Percentiles rank a stretch among this genome's conserved stretches.
Conservation (phyloP, 2,329 filamentous ascomycete species). For the Penicillium sp. region DNA sequence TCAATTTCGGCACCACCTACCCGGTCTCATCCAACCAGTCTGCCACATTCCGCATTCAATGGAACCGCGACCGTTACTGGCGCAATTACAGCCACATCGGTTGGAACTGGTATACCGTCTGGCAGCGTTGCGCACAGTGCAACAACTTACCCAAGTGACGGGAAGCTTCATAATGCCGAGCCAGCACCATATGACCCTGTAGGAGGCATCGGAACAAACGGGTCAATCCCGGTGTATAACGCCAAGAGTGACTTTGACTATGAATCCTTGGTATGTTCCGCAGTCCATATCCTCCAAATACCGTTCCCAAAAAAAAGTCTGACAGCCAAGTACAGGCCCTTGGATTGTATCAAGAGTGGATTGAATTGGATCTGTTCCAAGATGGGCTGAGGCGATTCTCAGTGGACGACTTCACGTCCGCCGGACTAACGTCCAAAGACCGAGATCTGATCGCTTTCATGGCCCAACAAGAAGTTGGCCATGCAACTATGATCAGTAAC, state of each 20-base stretch:
- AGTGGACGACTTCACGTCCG: conserved; percentile 66
- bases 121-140: conserved; percentile 61
- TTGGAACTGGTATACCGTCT: conserved; percentile 59
- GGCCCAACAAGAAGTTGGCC: conserved; percentile 73
- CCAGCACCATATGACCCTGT: conserved; percentile 71
- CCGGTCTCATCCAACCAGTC: conserved; percentile 52
- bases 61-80: conserved; percentile 70
- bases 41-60: conserved; percentile 67
- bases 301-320: not conserved
- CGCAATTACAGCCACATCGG: conserved; percentile 54
- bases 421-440: conserved; percentile 68
- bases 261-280: conserved; percentile 61
- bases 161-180: conserved; percentile 64
- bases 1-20: conserved; percentile 35
- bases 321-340: conserved; percentile 49
- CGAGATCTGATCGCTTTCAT: conserved; percentile 73
- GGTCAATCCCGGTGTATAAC: conserved; percentile 72
- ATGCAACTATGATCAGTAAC: conserved; percentile 74
- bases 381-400: conserved; percentile 71
- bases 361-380: conserved; percentile 77
- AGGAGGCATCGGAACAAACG: conserved; percentile 76
- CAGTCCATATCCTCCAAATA: not conserved
- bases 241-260: conserved; percentile 82
- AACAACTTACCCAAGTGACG: conserved; percentile 71
- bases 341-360: conserved; percentile 63